Base-by-base conservation (phyloP, 2,329 filamentous ascomycete genomes). In the Scytalidium lignicola region DNA sequence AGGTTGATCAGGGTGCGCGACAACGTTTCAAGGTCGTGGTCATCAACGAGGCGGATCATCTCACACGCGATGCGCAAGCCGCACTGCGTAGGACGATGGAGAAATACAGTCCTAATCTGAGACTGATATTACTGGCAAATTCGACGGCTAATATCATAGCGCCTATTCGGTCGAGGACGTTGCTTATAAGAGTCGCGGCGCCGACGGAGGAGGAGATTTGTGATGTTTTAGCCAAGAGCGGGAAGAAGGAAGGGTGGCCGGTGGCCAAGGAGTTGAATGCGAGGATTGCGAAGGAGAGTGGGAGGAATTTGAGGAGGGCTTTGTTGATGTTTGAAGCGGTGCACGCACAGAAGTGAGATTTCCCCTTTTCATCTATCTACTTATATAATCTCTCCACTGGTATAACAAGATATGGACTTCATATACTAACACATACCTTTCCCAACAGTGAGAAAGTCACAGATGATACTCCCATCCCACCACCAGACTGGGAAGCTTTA, bases 21-120 rank as follows among this genome's bases (percentile, higher is more conserved):
- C 93, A 99, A 67, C 81, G 85, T 41, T 99, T 99, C 79, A 99
- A 99, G 72, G 91, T 99, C 1, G 93, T 99, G 1, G 92, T 99
- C 29, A 97, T 99, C 76, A 99, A 99, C 62, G 93, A 99, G 74
- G 93, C 93, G 7, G 95, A 99, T 65, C 88, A 96, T 64, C 77
- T 99, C 56, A 93, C 86, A 3, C 78, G 93, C 55, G 93, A 99
- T 75, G 93, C 93, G 3, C 93, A 99, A 71, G 93, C 95, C 0
- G 95, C 95, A 26, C 73, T 99, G 63, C 82, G 93, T 67, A 78
- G 93, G 55, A 99, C 93, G 0, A 99, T 99, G 93, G 93, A 99
- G 72, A 99, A 99, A 70, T 99, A 99, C 75, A 95, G 88, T 62
- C 91, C 92, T 13, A 99, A 99, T 67, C 64, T 99, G 64, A 80